A percentile compares a stretch with the other conserved stretches of the same genome.
phyloP scores from a whole-genome alignment of 331 rosid genomes.

The Acacia concinna region DNA sequence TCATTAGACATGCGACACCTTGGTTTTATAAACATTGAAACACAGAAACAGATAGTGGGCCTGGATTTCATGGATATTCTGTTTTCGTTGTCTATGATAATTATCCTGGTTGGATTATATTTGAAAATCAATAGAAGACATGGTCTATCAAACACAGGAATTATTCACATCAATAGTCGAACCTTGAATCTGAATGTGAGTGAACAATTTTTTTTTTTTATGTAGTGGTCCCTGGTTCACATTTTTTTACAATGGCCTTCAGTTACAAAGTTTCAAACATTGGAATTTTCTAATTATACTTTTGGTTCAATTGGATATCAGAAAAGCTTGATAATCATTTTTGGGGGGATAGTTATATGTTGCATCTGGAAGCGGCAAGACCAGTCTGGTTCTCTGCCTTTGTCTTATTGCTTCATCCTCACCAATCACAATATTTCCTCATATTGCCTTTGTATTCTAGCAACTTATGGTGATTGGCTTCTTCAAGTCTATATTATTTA shows the following conservation, averaged over 20 bases:
- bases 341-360: too few species aligned
- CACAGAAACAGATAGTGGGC: not conserved
- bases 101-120: not conserved
- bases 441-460: not conserved
- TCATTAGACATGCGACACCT: not conserved
- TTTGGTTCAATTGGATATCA: not conserved
- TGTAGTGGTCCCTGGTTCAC: not conserved
- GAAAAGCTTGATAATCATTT: not conserved
- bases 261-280: not conserved
- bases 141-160: not conserved
- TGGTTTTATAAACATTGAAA: not conserved
- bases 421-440: not conserved
- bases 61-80: not conserved
- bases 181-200: not conserved
- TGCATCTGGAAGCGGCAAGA: not conserved
- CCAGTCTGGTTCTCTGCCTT: not conserved
- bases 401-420: not conserved
- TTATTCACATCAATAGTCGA: not conserved
- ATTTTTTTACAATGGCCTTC: not conserved
- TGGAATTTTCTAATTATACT: not conserved
- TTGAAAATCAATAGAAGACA: not conserved
- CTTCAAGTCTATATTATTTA: not conserved
- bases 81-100: not conserved
- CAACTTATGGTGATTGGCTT: not conserved
- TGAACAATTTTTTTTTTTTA: not conserved